A percentile compares a stretch with the other conserved stretches of the same genome.
phyloP scores from a whole-genome alignment of 768 basidiomycete genomes.

The Trichaptum fuscoviolaceum region DNA sequence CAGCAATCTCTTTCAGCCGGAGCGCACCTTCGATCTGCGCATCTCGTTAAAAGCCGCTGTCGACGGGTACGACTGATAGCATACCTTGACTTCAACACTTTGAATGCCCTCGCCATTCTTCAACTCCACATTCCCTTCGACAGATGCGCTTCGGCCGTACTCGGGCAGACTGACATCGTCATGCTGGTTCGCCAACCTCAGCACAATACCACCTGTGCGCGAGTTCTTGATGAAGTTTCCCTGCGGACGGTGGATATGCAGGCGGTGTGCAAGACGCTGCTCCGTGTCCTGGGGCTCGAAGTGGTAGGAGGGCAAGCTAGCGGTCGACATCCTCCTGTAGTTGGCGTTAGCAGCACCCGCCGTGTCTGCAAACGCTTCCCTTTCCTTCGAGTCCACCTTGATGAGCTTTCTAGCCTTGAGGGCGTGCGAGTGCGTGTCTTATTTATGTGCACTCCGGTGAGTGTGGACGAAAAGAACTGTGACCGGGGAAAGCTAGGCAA shows the following conservation, averaged over 20 bases:
- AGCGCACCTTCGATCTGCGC: constrained; percentile 58
- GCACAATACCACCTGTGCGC: constrained; percentile 44
- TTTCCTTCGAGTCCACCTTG: background rate
- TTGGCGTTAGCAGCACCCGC: background rate
- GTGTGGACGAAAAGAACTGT: background rate
- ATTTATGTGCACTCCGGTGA: background rate
- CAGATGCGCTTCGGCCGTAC: constrained; percentile 45
- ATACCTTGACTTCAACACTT: constrained; percentile 61
- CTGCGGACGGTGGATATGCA: constrained; percentile 33
- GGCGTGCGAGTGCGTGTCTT: background rate
- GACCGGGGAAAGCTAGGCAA: too few species aligned
- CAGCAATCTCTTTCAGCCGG: constrained; percentile 56
- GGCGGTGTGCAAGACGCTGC: constrained; percentile 44
- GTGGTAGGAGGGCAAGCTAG: constrained; percentile 53
- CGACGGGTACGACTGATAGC: constrained; percentile 7
- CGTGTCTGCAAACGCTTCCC: background rate
- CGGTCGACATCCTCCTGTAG: constrained; percentile 41
- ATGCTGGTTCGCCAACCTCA: constrained; percentile 51
- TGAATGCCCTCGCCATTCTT: constrained; percentile 49
- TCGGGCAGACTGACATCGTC: constrained; percentile 46
- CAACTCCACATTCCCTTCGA: constrained; percentile 55
- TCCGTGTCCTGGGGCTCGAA: constrained; percentile 50
- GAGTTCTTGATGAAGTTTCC: constrained; percentile 56
- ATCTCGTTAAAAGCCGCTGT: background rate
- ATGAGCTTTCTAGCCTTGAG: background rate